Conservation (phyloP, 305 asterid species). For the Galium porrigens region DNA sequence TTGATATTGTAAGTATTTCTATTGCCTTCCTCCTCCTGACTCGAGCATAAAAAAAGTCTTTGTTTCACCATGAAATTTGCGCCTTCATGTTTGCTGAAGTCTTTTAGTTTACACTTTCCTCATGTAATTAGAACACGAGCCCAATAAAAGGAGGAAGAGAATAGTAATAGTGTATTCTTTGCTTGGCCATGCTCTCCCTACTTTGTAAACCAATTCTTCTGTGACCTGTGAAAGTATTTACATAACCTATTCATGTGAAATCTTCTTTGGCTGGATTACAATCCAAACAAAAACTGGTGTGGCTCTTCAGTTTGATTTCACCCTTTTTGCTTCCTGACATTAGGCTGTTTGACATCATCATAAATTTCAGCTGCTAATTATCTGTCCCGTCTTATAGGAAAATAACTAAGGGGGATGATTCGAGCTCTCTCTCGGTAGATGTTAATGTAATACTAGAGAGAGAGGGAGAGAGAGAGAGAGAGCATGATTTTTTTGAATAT, state of each 20-base stretch:
- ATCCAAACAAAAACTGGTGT: not conserved
- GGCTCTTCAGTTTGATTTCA: not conserved
- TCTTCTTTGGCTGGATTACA: not conserved
- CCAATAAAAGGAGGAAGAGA: not conserved
- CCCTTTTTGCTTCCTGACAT: not conserved
- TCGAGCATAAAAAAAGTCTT: not conserved
- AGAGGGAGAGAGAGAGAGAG: too few species aligned
- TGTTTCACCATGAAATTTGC: not conserved
- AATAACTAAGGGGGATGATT: too few species aligned
- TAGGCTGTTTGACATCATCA: not conserved
- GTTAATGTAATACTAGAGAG: too few species aligned
- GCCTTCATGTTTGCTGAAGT: not conserved
- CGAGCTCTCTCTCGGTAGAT: too few species aligned
- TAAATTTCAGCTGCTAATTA: not conserved
- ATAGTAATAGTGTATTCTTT: not conserved
- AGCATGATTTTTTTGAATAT: too few species aligned
- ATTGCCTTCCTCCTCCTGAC: not conserved
- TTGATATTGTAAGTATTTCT: constrained; percentile 51
- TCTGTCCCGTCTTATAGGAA: not conserved
- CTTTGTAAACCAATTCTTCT: not conserved
- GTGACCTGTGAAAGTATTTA: not conserved
- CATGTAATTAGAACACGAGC: not conserved
- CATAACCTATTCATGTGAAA: not conserved
- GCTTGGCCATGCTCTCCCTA: not conserved
- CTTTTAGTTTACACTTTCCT: not conserved